Conservation (phyloP, 208 protist genomes). For the Lotmaria passim region DNA sequence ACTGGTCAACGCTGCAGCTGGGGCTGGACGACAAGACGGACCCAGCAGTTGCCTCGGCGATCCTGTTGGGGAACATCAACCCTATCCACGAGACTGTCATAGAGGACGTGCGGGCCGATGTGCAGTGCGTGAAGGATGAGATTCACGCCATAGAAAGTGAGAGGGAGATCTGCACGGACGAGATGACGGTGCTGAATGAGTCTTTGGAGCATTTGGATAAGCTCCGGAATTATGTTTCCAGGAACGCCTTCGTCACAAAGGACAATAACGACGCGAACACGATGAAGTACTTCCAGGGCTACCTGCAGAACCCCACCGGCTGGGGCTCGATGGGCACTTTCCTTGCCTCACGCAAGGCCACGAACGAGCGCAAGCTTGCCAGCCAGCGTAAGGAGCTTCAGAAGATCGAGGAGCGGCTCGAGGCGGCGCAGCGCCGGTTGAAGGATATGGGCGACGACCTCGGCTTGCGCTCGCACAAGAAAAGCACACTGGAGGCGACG, state of each 20-base stretch:
- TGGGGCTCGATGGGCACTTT: conserved; percentile 31
- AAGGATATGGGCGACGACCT: conserved; percentile 18
- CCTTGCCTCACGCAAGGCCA: conserved; percentile 25
- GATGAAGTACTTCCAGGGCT: conserved; percentile 23
- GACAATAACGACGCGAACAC: not conserved
- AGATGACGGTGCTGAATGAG: conserved; percentile 18
- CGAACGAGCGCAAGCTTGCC: conserved; percentile 16
- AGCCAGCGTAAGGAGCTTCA: conserved; percentile 5
- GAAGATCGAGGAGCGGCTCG: conserved; percentile 26
- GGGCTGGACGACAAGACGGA: conserved; percentile 24
- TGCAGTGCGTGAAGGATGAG: conserved; percentile 29
- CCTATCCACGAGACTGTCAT: conserved; percentile 24
- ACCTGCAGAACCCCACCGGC: conserved; percentile 20
- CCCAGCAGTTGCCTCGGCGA: conserved; percentile 16
- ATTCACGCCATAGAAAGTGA: conserved; percentile 25
- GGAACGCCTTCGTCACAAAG: conserved; percentile 4
- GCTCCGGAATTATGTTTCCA: conserved; percentile 17
- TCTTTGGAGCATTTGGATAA: conserved; percentile 21
- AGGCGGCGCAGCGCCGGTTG: conserved; percentile 8
- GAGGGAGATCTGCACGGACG: conserved; percentile 13
- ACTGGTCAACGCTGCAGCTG: conserved; percentile 49
- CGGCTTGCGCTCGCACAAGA: conserved; percentile 26
- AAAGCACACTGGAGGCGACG: conserved; percentile 26
- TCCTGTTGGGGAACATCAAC: conserved; percentile 39
- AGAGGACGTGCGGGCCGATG: conserved; percentile 34